Conservation (phyloP, 108 stramenopile species). For the Mediolabrus comicus region DNA sequence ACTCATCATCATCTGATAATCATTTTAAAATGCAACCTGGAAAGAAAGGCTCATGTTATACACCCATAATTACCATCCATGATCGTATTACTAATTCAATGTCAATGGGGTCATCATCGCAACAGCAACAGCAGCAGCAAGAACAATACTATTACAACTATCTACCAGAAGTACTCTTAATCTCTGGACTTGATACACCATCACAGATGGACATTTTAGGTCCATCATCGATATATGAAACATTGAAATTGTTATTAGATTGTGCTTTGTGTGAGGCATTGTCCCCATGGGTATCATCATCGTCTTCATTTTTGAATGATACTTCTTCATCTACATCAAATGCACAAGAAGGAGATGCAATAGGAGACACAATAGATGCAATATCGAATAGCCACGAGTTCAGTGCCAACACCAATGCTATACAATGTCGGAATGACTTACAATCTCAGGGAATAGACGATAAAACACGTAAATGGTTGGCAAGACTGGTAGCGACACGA, state of each 20-base stretch:
- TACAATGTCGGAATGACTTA: conserved; percentile 50
- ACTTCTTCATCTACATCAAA: not conserved
- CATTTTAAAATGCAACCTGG: not conserved
- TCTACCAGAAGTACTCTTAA: conserved; percentile 12
- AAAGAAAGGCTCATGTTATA: conserved; percentile 3
- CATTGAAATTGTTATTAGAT: conserved; percentile 18
- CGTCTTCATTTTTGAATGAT: not conserved
- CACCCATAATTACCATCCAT: conserved; percentile 26
- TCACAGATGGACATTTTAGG: conserved; percentile 8
- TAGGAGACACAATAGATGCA: not conserved
- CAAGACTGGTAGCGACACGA: conserved; percentile 80
- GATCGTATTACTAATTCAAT: conserved; percentile 11
- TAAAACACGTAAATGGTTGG: conserved; percentile 72
- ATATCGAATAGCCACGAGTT: no score
- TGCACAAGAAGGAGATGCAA: no score
- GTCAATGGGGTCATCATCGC: no score
- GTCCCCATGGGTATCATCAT: conserved; percentile 18
- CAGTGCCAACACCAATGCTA: conserved; percentile 10
- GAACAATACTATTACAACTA: not conserved
- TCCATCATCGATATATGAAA: conserved; percentile 14
- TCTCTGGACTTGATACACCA: conserved; percentile 8
- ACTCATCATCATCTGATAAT: no score
- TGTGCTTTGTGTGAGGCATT: conserved; percentile 29
- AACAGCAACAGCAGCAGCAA: no score
- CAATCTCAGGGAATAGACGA: conserved; percentile 55